Base-by-base conservation (phyloP, 257 asterid species). In the Lycium ferocissimum region DNA sequence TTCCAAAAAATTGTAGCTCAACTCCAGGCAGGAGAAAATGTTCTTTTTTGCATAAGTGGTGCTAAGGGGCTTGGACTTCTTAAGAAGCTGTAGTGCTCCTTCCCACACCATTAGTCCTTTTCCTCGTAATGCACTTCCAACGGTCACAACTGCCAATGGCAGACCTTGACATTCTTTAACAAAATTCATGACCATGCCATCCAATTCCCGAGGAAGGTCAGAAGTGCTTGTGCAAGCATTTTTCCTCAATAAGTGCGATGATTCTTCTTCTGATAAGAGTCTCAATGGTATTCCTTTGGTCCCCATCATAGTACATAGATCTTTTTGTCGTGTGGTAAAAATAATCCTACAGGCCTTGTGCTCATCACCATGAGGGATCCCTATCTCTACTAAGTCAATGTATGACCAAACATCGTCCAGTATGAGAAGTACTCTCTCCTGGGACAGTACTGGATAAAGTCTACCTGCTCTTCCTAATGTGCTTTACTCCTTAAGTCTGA, bases 121-220 rank as follows among this genome's bases (percentile, higher is more conserved):
- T n/a, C 81, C 58, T 4, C 7, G 6, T 4, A 75, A 47, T n/a
- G 73, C 49, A 7, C 73, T 35, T 9, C 83, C 83, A 75, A 84
- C 82, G 3, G 65, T 20, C 5, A 59, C 62, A n/a, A 63, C 37
- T 35, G 80, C 84, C 71, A 84, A 15, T 22, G 86, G 86, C 18
- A 84, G 58, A 10, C 84, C 83, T 26, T 40, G 37, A 51, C 84
- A 84, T 63, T 84, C 58, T 53, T 40, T 62, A 18, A 79, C 86
- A 20, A 84, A 38, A 53, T 84, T 35, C 17, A 9, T 18, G 6
- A 83, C 78, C 11, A 84, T 20, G 35, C 4, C 6, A 53, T 17
- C n/a, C 7, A 62, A 6, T 7, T 78, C 47, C 63, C 6, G 47
- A 3, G 43, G 22, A 37, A 33, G 26, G 5, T 35, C 37, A 63